Conservation (phyloP, 805 yeast genomes). For the Hemisphaericaspora nanyangensis region DNA sequence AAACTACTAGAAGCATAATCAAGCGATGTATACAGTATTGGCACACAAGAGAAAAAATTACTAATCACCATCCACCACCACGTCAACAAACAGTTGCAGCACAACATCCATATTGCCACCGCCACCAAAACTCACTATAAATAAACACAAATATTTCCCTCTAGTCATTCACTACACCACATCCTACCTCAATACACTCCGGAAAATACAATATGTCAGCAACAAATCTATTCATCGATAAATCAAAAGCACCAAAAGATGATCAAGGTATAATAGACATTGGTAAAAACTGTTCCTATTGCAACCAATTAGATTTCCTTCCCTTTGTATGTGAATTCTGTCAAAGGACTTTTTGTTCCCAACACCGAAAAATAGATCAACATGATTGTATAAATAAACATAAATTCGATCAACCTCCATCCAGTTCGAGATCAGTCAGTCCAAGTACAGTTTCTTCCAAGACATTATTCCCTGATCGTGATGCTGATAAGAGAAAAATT, state of each 20-base stretch:
- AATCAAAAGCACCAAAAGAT: conserved; percentile 15
- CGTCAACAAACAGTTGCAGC: too few species aligned
- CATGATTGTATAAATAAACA: conserved; percentile 28
- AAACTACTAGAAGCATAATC: too few species aligned
- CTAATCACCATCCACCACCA: too few species aligned
- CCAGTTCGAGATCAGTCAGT: neutral
- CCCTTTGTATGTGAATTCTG: conserved; percentile 55
- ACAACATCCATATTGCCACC: conserved; percentile 14
- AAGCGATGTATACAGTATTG: too few species aligned
- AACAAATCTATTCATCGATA: conserved; percentile 19
- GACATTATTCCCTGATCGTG: conserved; percentile 50
- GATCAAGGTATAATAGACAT: conserved; percentile 46
- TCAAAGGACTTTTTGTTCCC: conserved; percentile 43
- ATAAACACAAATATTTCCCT: neutral
- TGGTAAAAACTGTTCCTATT: conserved; percentile 54
- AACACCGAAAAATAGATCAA: conserved; percentile 39
- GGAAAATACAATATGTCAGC: neutral
- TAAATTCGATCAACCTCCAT: conserved; percentile 4
- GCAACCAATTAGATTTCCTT: conserved; percentile 53
- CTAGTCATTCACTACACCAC: too few species aligned
- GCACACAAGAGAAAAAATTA: too few species aligned
- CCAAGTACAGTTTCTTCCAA: conserved; percentile 34
- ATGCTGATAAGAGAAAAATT: conserved; percentile 35
- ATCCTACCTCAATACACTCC: too few species aligned
- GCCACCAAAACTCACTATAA: conserved; percentile 3